Conservation (phyloP, 176 grass and related monocot species). For the Microstegium vimineum region DNA sequence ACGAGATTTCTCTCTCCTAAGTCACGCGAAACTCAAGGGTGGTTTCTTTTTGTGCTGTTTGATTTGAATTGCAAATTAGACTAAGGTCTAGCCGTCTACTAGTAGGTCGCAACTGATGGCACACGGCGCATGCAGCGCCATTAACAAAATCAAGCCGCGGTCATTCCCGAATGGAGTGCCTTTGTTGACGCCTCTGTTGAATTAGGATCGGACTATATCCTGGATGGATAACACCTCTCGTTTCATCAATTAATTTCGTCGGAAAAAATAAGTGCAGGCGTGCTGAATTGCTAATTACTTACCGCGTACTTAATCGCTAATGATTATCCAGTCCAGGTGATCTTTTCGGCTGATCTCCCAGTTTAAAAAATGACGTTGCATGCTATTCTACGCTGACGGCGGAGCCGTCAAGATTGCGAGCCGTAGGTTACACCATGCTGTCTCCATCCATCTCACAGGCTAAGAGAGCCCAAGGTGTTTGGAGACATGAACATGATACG, state of each 20-base stretch:
- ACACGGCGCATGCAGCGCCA: neutral
- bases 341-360: neutral
- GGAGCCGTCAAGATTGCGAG: neutral
- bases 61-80: neutral
- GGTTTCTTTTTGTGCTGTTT: neutral
- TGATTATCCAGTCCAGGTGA: neutral
- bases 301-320: neutral
- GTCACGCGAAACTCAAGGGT: too few relatives aligned
- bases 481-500: neutral
- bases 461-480: neutral
- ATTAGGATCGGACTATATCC: neutral
- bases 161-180: neutral
- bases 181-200: neutral
- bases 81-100: neutral
- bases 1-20: too few relatives aligned
- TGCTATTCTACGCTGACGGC: slow-evolving; percentile 13
- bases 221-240: neutral
- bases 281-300: neutral
- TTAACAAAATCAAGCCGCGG: neutral
- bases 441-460: neutral
- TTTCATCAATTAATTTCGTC: neutral
- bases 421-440: neutral
- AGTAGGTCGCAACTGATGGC: neutral
- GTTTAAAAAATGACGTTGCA: neutral
- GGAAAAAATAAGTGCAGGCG: neutral